Base-by-base conservation (phyloP, 805 yeast genomes). In the Grigorovia jiainica region DNA sequence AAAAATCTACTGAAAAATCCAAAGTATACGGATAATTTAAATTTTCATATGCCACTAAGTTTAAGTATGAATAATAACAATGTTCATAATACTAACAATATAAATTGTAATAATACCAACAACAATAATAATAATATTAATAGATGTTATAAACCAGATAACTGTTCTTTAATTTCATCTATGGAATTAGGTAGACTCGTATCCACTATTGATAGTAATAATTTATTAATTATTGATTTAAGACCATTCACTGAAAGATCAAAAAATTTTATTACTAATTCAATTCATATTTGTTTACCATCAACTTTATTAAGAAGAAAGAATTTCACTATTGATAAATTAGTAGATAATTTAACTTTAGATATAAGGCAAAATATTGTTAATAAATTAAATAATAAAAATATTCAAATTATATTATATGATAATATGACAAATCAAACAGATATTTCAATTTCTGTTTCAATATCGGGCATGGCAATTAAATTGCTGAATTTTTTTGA, bases 221-320 rank as follows among this genome's bases (percentile, higher is more conserved):
- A 47, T 25, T 38, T 54, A 33, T 30, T 59, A 15, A 23, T 56
- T 10, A 39, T 59, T 10, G 97, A 89, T 57, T 79, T 83, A 9
- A 67, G 97, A 42, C 85, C 96, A 0, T 86, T 79, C 55, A 78
- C 83, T 19, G 90, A 84, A 43, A 86, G 67, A 56, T 71, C 79
- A 34, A 72, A 68, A 45, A 55, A 70, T 2, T 87, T 80, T 47
- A 60, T 90, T 10, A 53, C 51, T 4, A 67, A 72, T 34, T 74
- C 97, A 1, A 66, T 85, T 36, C 86, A 86, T 57, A 72, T 90
- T 30, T 85, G 95, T 59, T 64, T 89, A 11, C 97, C 97, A 2
- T 82, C 95, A n/a, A 89, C 97, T 0, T 67, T 89, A 34, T 65
- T 89, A 47, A 83, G 79, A 57, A 72, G 97, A 48, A 67, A 78